Evolutionary conservation across 129 eudicot species (phyloP).

Genomic region (Pulicaria dysenterica): DNA sequence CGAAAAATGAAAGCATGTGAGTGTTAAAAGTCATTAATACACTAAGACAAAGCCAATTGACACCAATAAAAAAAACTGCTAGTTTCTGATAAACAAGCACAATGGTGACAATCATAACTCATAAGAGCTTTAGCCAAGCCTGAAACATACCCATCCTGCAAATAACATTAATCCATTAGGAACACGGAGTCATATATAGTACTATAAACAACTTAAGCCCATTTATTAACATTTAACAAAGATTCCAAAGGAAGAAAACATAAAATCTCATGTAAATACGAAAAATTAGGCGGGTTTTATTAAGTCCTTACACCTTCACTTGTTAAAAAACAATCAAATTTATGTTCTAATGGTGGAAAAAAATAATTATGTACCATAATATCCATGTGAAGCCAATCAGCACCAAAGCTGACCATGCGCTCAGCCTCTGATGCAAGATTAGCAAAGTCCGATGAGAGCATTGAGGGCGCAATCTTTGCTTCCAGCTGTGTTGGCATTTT

Average conservation of each 20-base stretch:
- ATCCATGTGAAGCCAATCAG: conserved; percentile 99
- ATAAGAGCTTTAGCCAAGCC: conserved; percentile 23
- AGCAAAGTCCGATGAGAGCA: conserved; percentile 93
- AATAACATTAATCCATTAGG: conserved; percentile 27
- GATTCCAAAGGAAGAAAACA: too few species aligned
- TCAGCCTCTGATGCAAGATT: conserved; percentile 92
- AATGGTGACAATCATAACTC: not conserved
- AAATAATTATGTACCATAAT: conserved; percentile 57
- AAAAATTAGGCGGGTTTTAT: not conserved
- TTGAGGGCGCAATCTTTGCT: conserved; percentile 92
- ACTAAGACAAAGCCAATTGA: not conserved
- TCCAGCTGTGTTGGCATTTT: conserved; percentile 32
- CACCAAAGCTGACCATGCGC: conserved; percentile 76
- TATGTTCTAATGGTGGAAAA: not conserved
- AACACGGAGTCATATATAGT: not conserved
- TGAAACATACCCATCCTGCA: conserved; percentile 98
- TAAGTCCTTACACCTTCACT: not conserved
- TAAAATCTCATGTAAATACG: not conserved
- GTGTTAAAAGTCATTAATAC: conserved; percentile 21
- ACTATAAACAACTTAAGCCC: too few species aligned
- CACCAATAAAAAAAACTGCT: not conserved
- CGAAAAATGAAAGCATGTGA: conserved; percentile 22
- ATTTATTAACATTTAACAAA: too few species aligned
- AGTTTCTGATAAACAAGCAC: conserved; percentile 14
- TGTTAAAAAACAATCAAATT: not conserved